Base-by-base conservation (phyloP, 768 basidiomycete species). In the Thelephora ganbajun region DNA sequence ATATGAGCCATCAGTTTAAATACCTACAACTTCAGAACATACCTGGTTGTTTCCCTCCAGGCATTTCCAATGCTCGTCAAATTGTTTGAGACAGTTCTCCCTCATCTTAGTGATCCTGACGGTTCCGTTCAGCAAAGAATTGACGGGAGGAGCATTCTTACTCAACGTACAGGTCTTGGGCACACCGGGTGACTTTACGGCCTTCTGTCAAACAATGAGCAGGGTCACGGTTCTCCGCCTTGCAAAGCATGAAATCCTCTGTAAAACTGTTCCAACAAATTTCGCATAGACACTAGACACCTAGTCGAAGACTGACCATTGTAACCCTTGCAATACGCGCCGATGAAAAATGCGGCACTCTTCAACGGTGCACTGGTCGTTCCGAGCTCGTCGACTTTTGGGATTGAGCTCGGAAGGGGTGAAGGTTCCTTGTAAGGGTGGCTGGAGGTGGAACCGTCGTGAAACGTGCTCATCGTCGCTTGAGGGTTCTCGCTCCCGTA, bases 171-270 rank as follows among this genome's bases (percentile, higher is more conserved):
- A 99, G 59, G 60, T 97, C 92, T 33, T 81, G 80, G 43, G 93
- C 87, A 64, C 96, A 99, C 55, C 96, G 76, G 47, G 96, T 98
- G 48, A 97, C 94, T 55, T 88, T 80, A 55, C 96, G 68, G 11
- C 96, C 96, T 64, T 98, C 96, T 72, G 87, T 86, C 68, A 98
- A 61, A 65, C 96, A 99, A 62, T 93, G 90, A 18, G 66, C 89
- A 9, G 94, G 91, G 59, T 94, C 83, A 50, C 83, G 74, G 59
- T 76, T 83, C 70, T 97, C 93, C 19, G 78, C 71, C 69, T 98
- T 98, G 76, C 96, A 99, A 46, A 97, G 83, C 90, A 98, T 94
- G 58, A 89, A 90, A 69, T 90, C 86, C 75, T 90, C 87, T 88
- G 59, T n/a, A 22, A 11, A 20, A 35, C 2, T 41, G 22, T 44